These are phyloP conservation scores for Tephrocybe sp. DNA, from an alignment of 768 basidiomycete genomes.

Conservation along the genomic window DNA sequence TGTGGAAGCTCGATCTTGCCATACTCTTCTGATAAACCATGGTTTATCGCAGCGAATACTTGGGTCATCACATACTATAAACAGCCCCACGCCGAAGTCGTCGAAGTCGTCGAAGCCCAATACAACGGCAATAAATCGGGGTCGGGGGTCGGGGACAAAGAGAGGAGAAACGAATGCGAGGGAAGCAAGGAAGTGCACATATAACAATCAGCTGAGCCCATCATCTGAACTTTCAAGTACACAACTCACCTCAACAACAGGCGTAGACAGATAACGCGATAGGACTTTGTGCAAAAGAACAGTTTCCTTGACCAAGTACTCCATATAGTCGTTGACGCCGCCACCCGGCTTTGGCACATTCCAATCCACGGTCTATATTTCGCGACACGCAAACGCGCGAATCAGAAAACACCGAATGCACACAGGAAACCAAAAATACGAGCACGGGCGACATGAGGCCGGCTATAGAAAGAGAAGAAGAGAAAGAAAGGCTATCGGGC, in stretches of 20 bases:
- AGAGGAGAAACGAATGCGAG: not conserved
- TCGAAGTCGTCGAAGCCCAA: too few species aligned
- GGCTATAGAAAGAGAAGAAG: not conserved
- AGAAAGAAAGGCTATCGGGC: not conserved
- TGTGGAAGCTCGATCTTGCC: constrained; percentile 77
- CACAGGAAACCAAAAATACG: not conserved
- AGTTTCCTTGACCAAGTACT: constrained; percentile 91
- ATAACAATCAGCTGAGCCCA: constrained; percentile 7
- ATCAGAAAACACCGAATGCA: not conserved
- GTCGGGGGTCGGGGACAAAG: not conserved
- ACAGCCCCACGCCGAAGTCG: too few species aligned
- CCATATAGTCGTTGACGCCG: constrained; percentile 88
- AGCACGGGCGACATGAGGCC: not conserved
- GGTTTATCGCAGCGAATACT: constrained; percentile 91
- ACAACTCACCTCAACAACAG: constrained; percentile 77
- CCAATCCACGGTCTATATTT: constrained; percentile 87
- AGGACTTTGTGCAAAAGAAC: constrained; percentile 95
- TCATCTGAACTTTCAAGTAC: constrained; percentile 13
- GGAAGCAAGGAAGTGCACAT: too few species aligned
- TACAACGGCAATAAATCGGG: constrained; percentile 12
- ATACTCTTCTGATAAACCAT: constrained; percentile 87
- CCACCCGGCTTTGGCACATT: constrained; percentile 56
- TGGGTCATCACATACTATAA: constrained; percentile 89
- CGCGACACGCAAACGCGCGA: not conserved
- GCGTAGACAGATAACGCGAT: constrained; percentile 79